Percentiles rank a stretch among this genome's conserved stretches.
These are phyloP conservation scores for Ceriops zippeliana DNA, from an alignment of 345 rosid genomes.

Conservation along the genomic window DNA sequence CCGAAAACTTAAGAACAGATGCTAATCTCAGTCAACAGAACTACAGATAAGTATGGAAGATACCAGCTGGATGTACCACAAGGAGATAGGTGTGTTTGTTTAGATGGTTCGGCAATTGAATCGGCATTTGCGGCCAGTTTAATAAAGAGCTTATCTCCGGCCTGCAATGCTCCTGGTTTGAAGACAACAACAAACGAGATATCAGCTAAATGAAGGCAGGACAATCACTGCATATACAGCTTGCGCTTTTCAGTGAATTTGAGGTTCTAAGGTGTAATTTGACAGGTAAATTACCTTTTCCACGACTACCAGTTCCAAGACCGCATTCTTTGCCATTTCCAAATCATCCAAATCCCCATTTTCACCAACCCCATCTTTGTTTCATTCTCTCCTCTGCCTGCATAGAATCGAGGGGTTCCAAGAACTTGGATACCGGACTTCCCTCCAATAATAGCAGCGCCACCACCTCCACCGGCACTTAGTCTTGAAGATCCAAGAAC, in stretches of 20 bases:
- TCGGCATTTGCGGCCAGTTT: conserved; percentile 54
- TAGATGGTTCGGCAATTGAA: conserved; percentile 55
- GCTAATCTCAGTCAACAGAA: conserved; percentile 66
- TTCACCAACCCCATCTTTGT: conserved; percentile 30
- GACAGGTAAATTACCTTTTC: conserved; percentile 11
- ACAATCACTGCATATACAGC: conserved; percentile 74
- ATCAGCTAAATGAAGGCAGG: conserved; percentile 64
- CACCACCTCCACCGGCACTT: conserved; percentile 22
- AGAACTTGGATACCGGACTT: conserved; percentile 59
- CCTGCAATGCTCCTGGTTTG: conserved; percentile 54
- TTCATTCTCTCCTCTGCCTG: conserved; percentile 48
- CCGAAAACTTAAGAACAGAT: conserved; percentile 64
- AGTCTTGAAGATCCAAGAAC: conserved; percentile 41
- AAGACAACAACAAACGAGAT: conserved; percentile 56
- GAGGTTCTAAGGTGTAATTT: too few relatives aligned
- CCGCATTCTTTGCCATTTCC: conserved; percentile 21
- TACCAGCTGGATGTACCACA: conserved; percentile 67
- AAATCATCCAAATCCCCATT: conserved; percentile 35
- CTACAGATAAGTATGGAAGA: conserved; percentile 55
- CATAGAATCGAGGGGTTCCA: conserved; percentile 48
- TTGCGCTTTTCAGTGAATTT: conserved; percentile 21
- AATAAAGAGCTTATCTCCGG: conserved; percentile 34
- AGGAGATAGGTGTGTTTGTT: conserved; percentile 74
- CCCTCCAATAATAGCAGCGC: conserved; percentile 34
- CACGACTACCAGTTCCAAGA: conserved; percentile 16